Evolutionary conservation across 371 early-diverging fungal genomes (phyloP), one percentile per base, ranked within the genome.

Genomic region (Mucor indicus): DNA sequence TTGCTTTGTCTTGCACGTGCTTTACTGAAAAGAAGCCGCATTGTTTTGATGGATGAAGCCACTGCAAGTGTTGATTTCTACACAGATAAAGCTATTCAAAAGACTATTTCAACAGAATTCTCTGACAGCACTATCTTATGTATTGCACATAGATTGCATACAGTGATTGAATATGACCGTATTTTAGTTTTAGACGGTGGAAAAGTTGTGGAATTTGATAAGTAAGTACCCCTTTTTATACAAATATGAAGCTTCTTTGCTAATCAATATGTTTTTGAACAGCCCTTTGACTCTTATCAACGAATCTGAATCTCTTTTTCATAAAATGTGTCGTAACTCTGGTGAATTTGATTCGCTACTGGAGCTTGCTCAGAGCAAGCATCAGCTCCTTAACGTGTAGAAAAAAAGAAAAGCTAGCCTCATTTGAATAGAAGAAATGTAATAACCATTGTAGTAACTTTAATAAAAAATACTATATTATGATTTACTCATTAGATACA

Each of bases 1-100:
- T 60, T 93, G 43, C 62, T 95, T 32, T 84, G 89, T 25, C 67
- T 95, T 31, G 88, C 89, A 1, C 81, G 93, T 42, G 91, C 93
- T 4, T 58, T 93, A 39, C 57, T 93, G 16, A 69, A 64, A 27
- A 38, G 60, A 12, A 55, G 60, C 13, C 66, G 66, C 22, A 72
- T 88, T 24, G 57, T 86, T 16, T 25, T 81, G 5, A 70, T 83
- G 75, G 83, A 83, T 39, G 81, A 83, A 48, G 67, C 73, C 38
- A 72, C 77, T 20, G 69, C 87, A 19, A 81, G 67, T 58, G 78
- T 90, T 8, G 91, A 91, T 56, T 78, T 74, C 37, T 74, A 67
- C n/a, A 80, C 84, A 1, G 86, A 86, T 52, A 62, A 61, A 32
- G 53, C 73, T 6, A 84, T 87, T 30, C 88, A 87, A 69, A 53